Evolutionary conservation across 495 filamentous ascomycete genomes (phyloP), one percentile per base, ranked within the genome.

Genomic region (Penicillium cosmopolitanum): DNA sequence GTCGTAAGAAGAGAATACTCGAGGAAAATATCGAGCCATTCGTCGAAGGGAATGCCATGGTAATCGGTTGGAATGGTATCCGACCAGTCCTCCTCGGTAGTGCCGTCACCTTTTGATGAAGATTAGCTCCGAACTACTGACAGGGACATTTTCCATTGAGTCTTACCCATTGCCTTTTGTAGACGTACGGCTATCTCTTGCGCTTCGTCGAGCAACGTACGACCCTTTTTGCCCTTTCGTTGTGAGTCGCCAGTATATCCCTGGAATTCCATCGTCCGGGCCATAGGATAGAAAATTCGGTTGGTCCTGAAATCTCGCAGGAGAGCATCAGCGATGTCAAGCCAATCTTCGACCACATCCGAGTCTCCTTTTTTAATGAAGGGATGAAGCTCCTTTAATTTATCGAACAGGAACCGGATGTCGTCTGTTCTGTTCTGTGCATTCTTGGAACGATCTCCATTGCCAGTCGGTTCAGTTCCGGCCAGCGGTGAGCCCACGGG

Each of bases 21-120:
- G 46, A 93, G 82, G 68, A 98, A 96, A n/a, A 96, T 82, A 56
- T 96, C 89, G 4, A 96, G 83, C 95, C 95, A 98, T 28, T 84
- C 79, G 50, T 85, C 79, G 65, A 97, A 96, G 0, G 84, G 65
- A 44, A 98, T 90, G 6, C 88, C 90, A 56, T 90, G 85, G 69
- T 95, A 96, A 13, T 85, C 82, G 44, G 77, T 78, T 35, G 84
- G 89, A 48, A 85, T 80, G 19, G 65, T 68, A 16, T 62, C 70
- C 34, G 68, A 66, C 4, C 71, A 47, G 31, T 65, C 62, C 36
- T 73, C 71, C 16, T 77, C 74, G 11, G 62, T 2, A 15, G 60
- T 52, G 15, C 53, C 66, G 7, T 63, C 70, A 69, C 60, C 60
- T 60, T 16, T 51, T 11, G 38, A 2, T 46, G 19, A 3, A 9